Evolutionary conservation across 495 filamentous ascomycete species (phyloP), one percentile per base, ranked within the genome.

Genomic region (Pseudotulostoma volvatum): DNA sequence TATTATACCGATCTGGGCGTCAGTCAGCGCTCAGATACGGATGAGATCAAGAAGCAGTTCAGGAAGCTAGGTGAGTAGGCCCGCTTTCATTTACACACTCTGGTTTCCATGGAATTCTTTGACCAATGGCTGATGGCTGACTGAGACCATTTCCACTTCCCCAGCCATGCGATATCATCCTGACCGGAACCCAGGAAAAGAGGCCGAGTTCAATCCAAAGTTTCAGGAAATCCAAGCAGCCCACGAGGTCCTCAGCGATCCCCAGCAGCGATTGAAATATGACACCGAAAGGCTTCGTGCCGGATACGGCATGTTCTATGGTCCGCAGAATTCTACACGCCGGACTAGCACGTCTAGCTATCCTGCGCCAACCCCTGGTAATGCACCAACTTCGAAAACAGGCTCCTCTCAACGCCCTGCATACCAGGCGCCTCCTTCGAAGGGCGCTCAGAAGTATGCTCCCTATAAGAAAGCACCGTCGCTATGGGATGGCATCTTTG

Each of bases 1-100:
- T 94, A 93, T 64, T 94, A 94, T 57, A 73, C 74, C 31, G 86
- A 93, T 59, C 67, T 94, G 20, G 81, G 79, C 36, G 53, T 93
- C 8, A 48, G 65, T 0, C 54, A 72, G 5, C 65, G 60, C 40
- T 81, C 80, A 25, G 73, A 79, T 43, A 47, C 66, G 3, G 69
- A 71, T 3, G 83, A 90, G 28, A 73, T 93, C 48, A 90, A 84
- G 57, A 86, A 76, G 60, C 79, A 85, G 47, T 95, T 85, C 61
- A 71, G 75, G 47, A 86, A 84, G 57, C 68, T 93, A 47, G 82
- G 81, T 85, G 61, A 39, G 65, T 44, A 31, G 7, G 11, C n/a
- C n/a, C n/a, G n/a, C n/a, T n/a, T n/a, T n/a, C n/a, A n/a, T n/a
- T n/a, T n/a, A n/a, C n/a, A n/a, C n/a, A n/a, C n/a, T n/a, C n/a